A percentile compares a stretch with the other conserved stretches of the same genome.
These are phyloP conservation scores for Oldenlandia corymbosa DNA, from an alignment of 257 asterid species.

Conservation along the genomic window DNA sequence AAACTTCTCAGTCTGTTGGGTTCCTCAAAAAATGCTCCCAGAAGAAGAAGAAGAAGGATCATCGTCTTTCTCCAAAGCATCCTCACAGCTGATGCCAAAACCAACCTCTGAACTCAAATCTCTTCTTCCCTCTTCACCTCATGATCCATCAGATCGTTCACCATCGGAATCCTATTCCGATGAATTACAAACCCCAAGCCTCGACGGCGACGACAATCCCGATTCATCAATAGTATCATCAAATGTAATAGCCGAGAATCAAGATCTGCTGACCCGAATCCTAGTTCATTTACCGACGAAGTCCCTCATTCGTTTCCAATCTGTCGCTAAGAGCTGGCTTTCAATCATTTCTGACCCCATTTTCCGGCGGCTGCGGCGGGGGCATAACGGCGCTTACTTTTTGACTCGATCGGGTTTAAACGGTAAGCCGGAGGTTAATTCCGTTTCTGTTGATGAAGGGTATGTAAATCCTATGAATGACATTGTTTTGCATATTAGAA, in stretches of 20 bases:
- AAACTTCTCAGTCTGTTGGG: too few relatives aligned
- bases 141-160: too few relatives aligned
- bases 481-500: too few relatives aligned
- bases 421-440: background rate
- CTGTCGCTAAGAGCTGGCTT: constrained; percentile 6
- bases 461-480: background rate
- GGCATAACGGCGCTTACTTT: background rate
- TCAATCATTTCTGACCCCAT: background rate
- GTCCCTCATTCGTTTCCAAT: constrained; percentile 9
- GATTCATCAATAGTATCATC: background rate
- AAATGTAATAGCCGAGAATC: background rate
- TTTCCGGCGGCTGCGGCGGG: constrained; percentile 9
- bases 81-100: too few relatives aligned
- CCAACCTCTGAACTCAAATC: too few relatives aligned
- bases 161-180: too few relatives aligned
- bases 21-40: too few relatives aligned
- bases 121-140: too few relatives aligned
- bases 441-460: background rate
- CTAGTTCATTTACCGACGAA: constrained; percentile 12
- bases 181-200: background rate
- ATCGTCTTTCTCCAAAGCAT: too few relatives aligned
- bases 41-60: too few relatives aligned
- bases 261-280: constrained; percentile 12
- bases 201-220: too few relatives aligned
- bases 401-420: background rate